Percentiles rank a stretch among this genome's conserved stretches.
Conservation (phyloP, 148 eudicot genomes). For the Rhododendron mucronatum region DNA sequence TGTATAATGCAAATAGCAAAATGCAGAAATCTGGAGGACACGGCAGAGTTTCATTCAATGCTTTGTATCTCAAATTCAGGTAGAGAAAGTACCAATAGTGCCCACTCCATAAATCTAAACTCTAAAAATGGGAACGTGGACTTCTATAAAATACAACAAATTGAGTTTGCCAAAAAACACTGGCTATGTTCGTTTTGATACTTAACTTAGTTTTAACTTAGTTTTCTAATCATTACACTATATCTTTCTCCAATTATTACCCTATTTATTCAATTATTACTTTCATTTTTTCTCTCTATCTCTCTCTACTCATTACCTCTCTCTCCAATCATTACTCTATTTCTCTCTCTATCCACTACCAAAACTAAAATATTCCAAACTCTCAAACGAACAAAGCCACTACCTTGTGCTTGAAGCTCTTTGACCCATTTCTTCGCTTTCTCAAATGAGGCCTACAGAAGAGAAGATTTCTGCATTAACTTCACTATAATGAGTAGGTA, state of each 20-base stretch:
- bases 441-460: conserved; percentile 16
- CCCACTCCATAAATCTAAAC: neutral
- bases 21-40: neutral
- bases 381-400: too few species aligned
- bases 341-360: too few species aligned
- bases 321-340: too few species aligned
- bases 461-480: neutral
- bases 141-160: neutral
- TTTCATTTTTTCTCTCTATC: too few species aligned
- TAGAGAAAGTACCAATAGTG: neutral
- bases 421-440: conserved; percentile 24
- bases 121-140: neutral
- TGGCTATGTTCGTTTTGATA: too few species aligned
- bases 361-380: too few species aligned
- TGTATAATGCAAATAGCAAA: neutral
- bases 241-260: too few species aligned
- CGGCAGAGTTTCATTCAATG: neutral
- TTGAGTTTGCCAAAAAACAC: neutral
- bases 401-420: conserved; percentile 26
- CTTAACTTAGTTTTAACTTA: too few species aligned
- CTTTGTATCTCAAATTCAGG: neutral
- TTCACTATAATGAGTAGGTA: neutral
- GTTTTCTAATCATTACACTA: too few species aligned
- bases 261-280: too few species aligned
- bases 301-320: too few species aligned